These are phyloP conservation scores for Tricholoma terreum DNA, from an alignment of 768 basidiomycete genomes.

Conservation along the genomic window DNA sequence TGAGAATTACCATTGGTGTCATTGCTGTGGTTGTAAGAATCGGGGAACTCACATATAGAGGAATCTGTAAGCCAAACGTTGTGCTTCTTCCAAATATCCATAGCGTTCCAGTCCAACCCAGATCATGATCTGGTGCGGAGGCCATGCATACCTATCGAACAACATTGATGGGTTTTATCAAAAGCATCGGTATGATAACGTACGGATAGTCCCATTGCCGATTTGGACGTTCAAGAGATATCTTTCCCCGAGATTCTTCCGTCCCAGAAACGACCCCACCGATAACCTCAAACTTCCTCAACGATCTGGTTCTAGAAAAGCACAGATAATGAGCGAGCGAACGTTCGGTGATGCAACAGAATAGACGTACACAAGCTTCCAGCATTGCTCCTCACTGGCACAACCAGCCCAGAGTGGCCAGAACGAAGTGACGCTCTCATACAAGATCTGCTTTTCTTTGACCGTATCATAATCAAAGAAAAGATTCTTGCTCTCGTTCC, in stretches of 20 bases:
- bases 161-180: slow-evolving; percentile 13
- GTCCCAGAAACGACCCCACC: slow-evolving; percentile 96
- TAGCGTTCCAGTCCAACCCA: slow-evolving; percentile 98
- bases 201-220: slow-evolving; percentile 99
- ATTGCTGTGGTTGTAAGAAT: neutral
- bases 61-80: slow-evolving; percentile 91
- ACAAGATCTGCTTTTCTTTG: slow-evolving; percentile 85
- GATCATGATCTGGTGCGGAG: slow-evolving; percentile 97
- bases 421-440: slow-evolving; percentile 95
- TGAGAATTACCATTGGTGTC: slow-evolving; percentile 22
- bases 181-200: slow-evolving; percentile 31
- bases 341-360: neutral
- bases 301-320: slow-evolving; percentile 63
- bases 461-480: slow-evolving; percentile 98
- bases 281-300: slow-evolving; percentile 95
- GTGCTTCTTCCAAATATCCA: slow-evolving; percentile 90
- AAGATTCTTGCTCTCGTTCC: slow-evolving; percentile 93
- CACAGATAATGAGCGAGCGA: slow-evolving; percentile 15
- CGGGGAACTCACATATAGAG: slow-evolving; percentile 77
- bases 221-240: slow-evolving; percentile 94
- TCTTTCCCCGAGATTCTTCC: slow-evolving; percentile 93
- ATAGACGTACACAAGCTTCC: slow-evolving; percentile 81
- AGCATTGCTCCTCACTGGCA: slow-evolving; percentile 92
- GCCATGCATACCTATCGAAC: slow-evolving; percentile 68
- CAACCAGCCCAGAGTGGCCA: slow-evolving; percentile 99